Percentiles rank a stretch among this genome's conserved stretches.
These are phyloP conservation scores for Phlebopus sp. DNA, from an alignment of 1,284 basidiomycete genomes.

Conservation along the genomic window DNA sequence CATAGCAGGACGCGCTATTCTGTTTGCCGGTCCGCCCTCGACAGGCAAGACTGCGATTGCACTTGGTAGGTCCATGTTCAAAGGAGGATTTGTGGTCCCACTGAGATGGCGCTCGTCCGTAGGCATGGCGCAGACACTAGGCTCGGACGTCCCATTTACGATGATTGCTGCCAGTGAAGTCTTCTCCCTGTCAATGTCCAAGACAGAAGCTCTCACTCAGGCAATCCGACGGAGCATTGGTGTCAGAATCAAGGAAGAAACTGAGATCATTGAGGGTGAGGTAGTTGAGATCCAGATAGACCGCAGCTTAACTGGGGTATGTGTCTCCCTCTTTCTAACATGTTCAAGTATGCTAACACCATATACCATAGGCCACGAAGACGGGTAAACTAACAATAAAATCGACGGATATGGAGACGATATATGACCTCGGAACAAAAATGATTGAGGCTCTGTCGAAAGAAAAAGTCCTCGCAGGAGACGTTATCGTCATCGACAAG, in stretches of 20 bases:
- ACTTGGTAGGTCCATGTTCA: slow-evolving; percentile 58
- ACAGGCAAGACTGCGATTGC: slow-evolving; percentile 98
- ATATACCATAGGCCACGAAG: slow-evolving; percentile 82
- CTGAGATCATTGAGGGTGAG: slow-evolving; percentile 96
- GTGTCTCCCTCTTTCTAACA: slow-evolving; percentile 30
- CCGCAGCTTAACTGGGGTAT: slow-evolving; percentile 90
- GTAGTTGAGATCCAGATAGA: slow-evolving; percentile 99
- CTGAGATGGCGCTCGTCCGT: background rate
- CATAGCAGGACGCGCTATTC: slow-evolving; percentile 92
- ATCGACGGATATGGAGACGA: slow-evolving; percentile 99
- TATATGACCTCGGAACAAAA: slow-evolving; percentile 97
- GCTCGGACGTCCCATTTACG: slow-evolving; percentile 93
- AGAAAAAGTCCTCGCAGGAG: slow-evolving; percentile 96
- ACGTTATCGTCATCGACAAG: slow-evolving; percentile 97
- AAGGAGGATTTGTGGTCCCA: background rate
- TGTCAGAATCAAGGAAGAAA: slow-evolving; percentile 96
- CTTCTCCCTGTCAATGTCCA: slow-evolving; percentile 96
- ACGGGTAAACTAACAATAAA: slow-evolving; percentile 98
- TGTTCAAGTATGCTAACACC: slow-evolving; percentile 6
- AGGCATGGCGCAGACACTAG: slow-evolving; percentile 97
- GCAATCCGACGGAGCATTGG: slow-evolving; percentile 95
- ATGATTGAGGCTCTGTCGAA: slow-evolving; percentile 98
- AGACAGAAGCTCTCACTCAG: slow-evolving; percentile 97
- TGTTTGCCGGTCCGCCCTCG: slow-evolving; percentile 95
- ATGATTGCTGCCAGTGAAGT: slow-evolving; percentile 97